Evolutionary conservation across 2,329 filamentous ascomycete species (phyloP).

Genomic region (Sclerotinia glacialis): DNA sequence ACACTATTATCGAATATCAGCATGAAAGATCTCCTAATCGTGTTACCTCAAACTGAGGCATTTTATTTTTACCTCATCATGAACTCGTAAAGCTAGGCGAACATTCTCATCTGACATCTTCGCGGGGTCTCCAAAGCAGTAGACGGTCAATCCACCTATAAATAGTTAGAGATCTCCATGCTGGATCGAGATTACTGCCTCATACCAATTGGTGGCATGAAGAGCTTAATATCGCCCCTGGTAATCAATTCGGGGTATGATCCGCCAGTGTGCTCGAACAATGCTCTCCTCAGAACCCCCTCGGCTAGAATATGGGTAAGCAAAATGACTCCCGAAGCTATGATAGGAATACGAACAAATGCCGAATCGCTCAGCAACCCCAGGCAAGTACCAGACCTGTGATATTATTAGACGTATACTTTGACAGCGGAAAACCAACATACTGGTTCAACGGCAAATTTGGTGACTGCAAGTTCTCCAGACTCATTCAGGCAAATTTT

Average conservation of each 20-base stretch:
- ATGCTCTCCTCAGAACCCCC: conserved; percentile 74
- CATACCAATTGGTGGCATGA: conserved; percentile 88
- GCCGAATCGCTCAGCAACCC: conserved; percentile 87
- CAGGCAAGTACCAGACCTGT: conserved; percentile 76
- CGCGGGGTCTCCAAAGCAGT: conserved; percentile 92
- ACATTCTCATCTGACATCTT: conserved; percentile 88
- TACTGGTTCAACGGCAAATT: conserved; percentile 95
- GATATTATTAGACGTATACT: not conserved
- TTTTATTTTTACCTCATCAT: conserved; percentile 50
- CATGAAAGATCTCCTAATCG: conserved; percentile 22
- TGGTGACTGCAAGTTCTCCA: conserved; percentile 90
- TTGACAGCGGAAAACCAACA: conserved; percentile 67
- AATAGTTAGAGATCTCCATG: conserved; percentile 21
- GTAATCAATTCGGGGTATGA: conserved; percentile 97
- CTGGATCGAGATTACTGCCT: conserved; percentile 63
- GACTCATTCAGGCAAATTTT: conserved; percentile 81
- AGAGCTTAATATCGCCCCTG: conserved; percentile 88
- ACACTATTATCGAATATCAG: conserved; percentile 52
- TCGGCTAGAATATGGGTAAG: conserved; percentile 82
- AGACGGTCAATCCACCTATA: conserved; percentile 74
- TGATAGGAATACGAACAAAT: conserved; percentile 48
- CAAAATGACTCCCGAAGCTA: conserved; percentile 38
- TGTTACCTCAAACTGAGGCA: conserved; percentile 16
- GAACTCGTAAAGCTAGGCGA: conserved; percentile 78
- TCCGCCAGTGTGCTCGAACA: conserved; percentile 95